Evolutionary conservation across 495 filamentous ascomycete species (phyloP), one percentile per base, ranked within the genome.

Genomic region (Neurospora intermedia): DNA sequence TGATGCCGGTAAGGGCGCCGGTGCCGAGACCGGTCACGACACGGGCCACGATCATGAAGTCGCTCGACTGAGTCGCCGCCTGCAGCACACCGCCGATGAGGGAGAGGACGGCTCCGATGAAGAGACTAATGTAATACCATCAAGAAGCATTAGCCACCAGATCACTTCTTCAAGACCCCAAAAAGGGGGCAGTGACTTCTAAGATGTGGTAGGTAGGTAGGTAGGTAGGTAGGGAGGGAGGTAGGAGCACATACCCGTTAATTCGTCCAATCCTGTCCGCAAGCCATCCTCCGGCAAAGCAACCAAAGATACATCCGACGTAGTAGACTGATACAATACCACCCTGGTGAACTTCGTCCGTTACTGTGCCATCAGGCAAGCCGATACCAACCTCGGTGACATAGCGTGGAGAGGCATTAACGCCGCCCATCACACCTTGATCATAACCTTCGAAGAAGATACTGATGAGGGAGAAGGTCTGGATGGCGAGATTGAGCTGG

Each of bases 371-470:
- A 41, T 78, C 76, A 20, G 48, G 62, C 15, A 62, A 42, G 73
- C 78, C 76, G 69, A 80, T 74, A n/a, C 75, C 74, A n/a, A 77
- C 73, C 74, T 74, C 80, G 16, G 81, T 72, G 40, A 87, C 82
- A 76, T 86, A 89, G 46, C 86, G 82, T 8, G 82, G 38, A 40
- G 77, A 69, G 31, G 40, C 38, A 78, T 93, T 92, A 9, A 93
- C 91, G 69, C 91, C 91, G 23, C 89, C 87, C 89, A 92, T 93
- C 85, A 93, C 88, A 72, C 91, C 91, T 77, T 91, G 89, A 73
- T 91, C 89, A 79, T 91, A 91, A n/a, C 87, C 86, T 73, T 86
- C 83, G 78, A 87, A 87, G 79, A 88, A 87, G 70, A 88, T 87
- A 23, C 82, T 83, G 18, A 87, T 77, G 15, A 85, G 78, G 35